A percentile compares a stretch with the other conserved stretches of the same genome.
Evolutionary conservation across 768 basidiomycete genomes (phyloP).

Genomic region (Megacollybia marginata): DNA sequence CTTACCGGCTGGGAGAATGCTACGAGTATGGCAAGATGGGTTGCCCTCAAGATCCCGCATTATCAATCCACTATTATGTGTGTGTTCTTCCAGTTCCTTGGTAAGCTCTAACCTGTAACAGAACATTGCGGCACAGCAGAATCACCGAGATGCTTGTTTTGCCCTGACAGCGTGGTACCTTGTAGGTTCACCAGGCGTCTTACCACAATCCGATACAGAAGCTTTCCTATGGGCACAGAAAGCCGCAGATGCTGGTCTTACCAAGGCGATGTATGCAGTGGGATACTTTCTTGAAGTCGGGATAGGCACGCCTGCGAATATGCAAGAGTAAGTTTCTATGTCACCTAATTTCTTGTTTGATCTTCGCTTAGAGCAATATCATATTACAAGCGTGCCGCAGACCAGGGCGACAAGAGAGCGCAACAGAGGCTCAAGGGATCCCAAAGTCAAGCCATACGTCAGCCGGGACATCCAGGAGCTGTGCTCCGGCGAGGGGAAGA

Average conservation of each 20-base stretch:
- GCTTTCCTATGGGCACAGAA: conserved; percentile 97
- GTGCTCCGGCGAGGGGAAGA: conserved; percentile 53
- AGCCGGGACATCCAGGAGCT: conserved; percentile 54
- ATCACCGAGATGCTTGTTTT: conserved; percentile 95
- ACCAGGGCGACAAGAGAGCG: conserved; percentile 91
- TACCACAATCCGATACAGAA: conserved; percentile 98
- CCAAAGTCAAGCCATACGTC: conserved; percentile 43
- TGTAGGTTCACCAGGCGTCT: conserved; percentile 93
- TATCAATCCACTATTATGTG: conserved; percentile 98
- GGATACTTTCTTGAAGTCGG: conserved; percentile 98
- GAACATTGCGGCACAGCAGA: conserved; percentile 98
- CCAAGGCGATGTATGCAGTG: conserved; percentile 96
- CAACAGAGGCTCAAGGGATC: conserved; percentile 69
- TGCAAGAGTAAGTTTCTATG: conserved; percentile 48
- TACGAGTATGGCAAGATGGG: conserved; percentile 99
- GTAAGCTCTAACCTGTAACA: conserved; percentile 21
- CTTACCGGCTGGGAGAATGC: conserved; percentile 93
- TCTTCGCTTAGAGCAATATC: conserved; percentile 44
- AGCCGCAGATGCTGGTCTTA: conserved; percentile 85
- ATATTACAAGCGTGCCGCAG: conserved; percentile 89
- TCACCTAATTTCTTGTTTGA: conserved; percentile 3
- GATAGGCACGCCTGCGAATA: conserved; percentile 67
- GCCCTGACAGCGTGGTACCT: conserved; percentile 99
- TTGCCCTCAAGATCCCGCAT: conserved; percentile 92
- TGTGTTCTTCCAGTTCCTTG: conserved; percentile 23